A percentile compares a stretch with the other conserved stretches of the same genome.
phyloP scores from a whole-genome alignment of 2,329 filamentous ascomycete species.

The Talaromyces sp. region DNA sequence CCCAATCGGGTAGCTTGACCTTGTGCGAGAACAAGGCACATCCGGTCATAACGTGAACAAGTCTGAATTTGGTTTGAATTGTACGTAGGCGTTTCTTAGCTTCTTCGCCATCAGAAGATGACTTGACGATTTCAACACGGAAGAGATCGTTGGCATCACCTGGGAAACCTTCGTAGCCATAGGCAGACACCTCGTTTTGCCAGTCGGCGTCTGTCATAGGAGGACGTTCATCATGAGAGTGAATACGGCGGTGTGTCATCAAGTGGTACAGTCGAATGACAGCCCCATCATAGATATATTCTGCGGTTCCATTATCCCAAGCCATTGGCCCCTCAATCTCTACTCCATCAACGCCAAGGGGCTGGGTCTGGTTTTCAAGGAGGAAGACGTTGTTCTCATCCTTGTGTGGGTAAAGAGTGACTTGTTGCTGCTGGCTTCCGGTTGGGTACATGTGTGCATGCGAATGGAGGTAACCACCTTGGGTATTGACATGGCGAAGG shows the following conservation, averaged over 20 bases:
- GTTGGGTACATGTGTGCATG: slow-evolving; percentile 96
- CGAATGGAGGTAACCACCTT: slow-evolving; percentile 95
- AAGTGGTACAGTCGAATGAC: slow-evolving; percentile 80
- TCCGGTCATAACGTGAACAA: slow-evolving; percentile 94
- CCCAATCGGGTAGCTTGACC: slow-evolving; percentile 97
- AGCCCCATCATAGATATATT: slow-evolving; percentile 73
- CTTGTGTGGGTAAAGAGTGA: slow-evolving; percentile 97
- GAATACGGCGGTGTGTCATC: slow-evolving; percentile 80
- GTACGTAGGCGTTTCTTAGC: slow-evolving; percentile 85
- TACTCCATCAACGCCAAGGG: slow-evolving; percentile 66
- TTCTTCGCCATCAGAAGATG: slow-evolving; percentile 70
- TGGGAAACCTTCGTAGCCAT: slow-evolving; percentile 94
- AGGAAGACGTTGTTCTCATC: slow-evolving; percentile 97
- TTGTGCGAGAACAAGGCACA: slow-evolving; percentile 97
- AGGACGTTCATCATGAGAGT: slow-evolving; percentile 87
- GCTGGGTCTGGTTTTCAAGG: slow-evolving; percentile 93
- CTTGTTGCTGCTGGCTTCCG: slow-evolving; percentile 97
- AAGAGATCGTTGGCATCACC: slow-evolving; percentile 97
- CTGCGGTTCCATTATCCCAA: slow-evolving; percentile 72
- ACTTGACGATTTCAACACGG: slow-evolving; percentile 90
- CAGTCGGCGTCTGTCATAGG: slow-evolving; percentile 84
- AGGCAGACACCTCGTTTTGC: slow-evolving; percentile 95
- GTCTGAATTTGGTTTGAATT: slow-evolving; percentile 93
- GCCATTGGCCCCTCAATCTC: slow-evolving; percentile 76
- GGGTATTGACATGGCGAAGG: slow-evolving; percentile 92